A percentile compares a stretch with the other conserved stretches of the same genome.
Evolutionary conservation across 2,329 filamentous ascomycete genomes (phyloP).

Genomic region (Pseudocercospora ulei): DNA sequence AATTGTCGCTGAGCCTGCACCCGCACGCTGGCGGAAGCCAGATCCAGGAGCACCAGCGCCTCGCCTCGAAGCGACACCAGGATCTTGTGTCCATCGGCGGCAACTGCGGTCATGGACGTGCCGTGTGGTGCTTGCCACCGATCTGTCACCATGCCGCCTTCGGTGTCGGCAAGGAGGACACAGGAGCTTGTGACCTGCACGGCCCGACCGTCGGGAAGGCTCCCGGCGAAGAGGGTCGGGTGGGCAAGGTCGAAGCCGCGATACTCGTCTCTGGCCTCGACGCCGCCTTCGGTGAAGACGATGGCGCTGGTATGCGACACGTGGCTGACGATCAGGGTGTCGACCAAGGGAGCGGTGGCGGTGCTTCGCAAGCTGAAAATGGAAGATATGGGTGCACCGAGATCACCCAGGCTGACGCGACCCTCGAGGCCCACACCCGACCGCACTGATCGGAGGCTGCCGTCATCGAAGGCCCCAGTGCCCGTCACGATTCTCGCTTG

Average conservation of each 20-base stretch:
- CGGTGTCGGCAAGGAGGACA: slow-evolving; percentile 54
- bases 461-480: slow-evolving; percentile 81
- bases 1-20: slow-evolving; percentile 53
- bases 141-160: slow-evolving; percentile 45
- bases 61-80: slow-evolving; percentile 68
- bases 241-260: slow-evolving; percentile 59
- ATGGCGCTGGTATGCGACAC: slow-evolving; percentile 78
- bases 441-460: slow-evolving; percentile 76
- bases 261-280: slow-evolving; percentile 77
- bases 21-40: slow-evolving; percentile 49
- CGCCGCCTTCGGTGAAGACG: slow-evolving; percentile 60
- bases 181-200: slow-evolving; percentile 65
- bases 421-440: slow-evolving; percentile 82
- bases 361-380: slow-evolving; percentile 53
- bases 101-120: slow-evolving; percentile 63
- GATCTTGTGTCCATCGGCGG: slow-evolving; percentile 59
- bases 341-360: slow-evolving; percentile 57
- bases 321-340: slow-evolving; percentile 71
- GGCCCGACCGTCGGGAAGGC: slow-evolving; percentile 51
- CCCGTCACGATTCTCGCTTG: slow-evolving; percentile 89
- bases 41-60: slow-evolving; percentile 58
- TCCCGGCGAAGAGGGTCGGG: slow-evolving; percentile 61
- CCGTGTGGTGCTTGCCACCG: slow-evolving; percentile 49
- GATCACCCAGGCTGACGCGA: slow-evolving; percentile 57
- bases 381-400: slow-evolving; percentile 43